These are phyloP conservation scores for Prinsepia uniflora DNA, from an alignment of 306 rosid species.

Conservation along the genomic window DNA sequence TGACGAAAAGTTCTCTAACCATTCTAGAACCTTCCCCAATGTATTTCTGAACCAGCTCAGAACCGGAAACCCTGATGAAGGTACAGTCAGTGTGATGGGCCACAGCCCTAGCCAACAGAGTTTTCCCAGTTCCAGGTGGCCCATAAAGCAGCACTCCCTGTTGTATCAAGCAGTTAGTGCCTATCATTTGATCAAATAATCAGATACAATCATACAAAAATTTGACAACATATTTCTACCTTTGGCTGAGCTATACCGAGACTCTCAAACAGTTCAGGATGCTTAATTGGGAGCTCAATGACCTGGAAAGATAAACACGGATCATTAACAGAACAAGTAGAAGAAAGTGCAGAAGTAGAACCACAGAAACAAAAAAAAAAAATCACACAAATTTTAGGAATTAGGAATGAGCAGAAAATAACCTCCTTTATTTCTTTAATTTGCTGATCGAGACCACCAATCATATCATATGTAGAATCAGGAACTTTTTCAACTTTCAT, in stretches of 20 bases:
- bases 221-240: conserved; percentile 39
- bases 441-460: conserved; percentile 99
- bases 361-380: not conserved
- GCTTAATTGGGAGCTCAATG: conserved; percentile 96
- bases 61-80: conserved; percentile 98
- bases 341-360: conserved; percentile 15
- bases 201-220: conserved; percentile 4
- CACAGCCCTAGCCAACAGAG: conserved; percentile 97
- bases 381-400: conserved; percentile 7
- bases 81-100: conserved; percentile 99
- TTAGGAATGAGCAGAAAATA: conserved; percentile 12
- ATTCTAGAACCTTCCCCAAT: conserved; percentile 99
- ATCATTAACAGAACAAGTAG: conserved; percentile 10
- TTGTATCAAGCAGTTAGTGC: conserved; percentile 9
- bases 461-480: conserved; percentile 98
- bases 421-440: conserved; percentile 99
- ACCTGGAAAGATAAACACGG: conserved; percentile 45
- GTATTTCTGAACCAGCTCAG: conserved; percentile 95
- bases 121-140: conserved; percentile 98
- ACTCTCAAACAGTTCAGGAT: conserved; percentile 97
- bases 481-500: conserved; percentile 99
- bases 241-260: conserved; percentile 99
- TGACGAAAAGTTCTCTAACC: conserved; percentile 96
- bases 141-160: conserved; percentile 95
- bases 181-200: not conserved